Percentiles rank a stretch among this genome's conserved stretches.
phyloP scores from a whole-genome alignment of 202 grass and related monocot species.

The Schoenoplectus triqueter region DNA sequence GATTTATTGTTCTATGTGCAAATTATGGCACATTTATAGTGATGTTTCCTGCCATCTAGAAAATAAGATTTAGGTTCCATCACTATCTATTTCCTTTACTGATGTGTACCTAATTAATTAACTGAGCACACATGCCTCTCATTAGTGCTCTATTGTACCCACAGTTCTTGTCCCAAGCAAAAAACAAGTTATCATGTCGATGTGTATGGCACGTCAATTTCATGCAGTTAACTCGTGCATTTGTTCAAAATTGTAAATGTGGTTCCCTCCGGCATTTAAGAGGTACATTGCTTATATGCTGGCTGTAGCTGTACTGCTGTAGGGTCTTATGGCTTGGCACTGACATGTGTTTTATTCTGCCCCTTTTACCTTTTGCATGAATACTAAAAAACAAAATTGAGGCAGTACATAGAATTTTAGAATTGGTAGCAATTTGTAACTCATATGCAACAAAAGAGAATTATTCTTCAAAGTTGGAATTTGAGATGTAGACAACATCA shows the following conservation, averaged over 20 bases:
- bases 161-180: background rate
- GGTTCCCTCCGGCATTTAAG: conserved; percentile 18
- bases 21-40: background rate
- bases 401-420: background rate
- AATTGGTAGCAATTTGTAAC: background rate
- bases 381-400: background rate
- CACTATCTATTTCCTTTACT: background rate
- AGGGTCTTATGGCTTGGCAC: conserved; percentile 7
- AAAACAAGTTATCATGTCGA: background rate
- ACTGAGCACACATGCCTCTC: background rate
- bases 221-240: conserved; percentile 28
- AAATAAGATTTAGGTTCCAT: background rate
- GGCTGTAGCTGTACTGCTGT: background rate
- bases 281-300: background rate
- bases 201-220: conserved; percentile 20
- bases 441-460: background rate
- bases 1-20: background rate
- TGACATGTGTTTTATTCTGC: conserved; percentile 25
- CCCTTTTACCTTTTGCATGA: conserved; percentile 8
- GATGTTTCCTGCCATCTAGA: background rate
- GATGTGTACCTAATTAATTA: background rate
- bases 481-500: conserved; percentile 6
- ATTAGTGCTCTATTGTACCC: conserved; percentile 17
- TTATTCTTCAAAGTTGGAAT: background rate
- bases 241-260: background rate